These are phyloP conservation scores for Dactylellina leptospora DNA, from an alignment of 2,329 filamentous ascomycete species.

Conservation along the genomic window DNA sequence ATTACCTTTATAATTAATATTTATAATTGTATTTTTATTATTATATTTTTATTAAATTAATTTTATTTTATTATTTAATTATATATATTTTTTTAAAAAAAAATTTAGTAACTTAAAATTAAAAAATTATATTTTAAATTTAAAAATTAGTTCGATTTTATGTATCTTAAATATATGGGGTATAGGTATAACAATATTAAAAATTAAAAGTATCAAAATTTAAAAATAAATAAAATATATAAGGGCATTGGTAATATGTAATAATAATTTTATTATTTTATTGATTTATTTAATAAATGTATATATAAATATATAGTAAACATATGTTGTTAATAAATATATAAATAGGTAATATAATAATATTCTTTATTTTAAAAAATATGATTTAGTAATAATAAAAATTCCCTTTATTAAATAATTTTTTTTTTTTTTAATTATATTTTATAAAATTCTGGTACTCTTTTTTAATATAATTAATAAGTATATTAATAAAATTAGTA, in stretches of 20 bases:
- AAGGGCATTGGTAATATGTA: background rate
- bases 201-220: background rate
- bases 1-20: background rate
- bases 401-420: background rate
- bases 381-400: background rate
- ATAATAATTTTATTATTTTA: background rate
- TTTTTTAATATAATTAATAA: too few species aligned
- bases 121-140: background rate
- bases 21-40: background rate
- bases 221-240: background rate
- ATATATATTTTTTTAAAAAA: background rate
- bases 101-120: background rate
- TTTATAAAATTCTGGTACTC: too few species aligned
- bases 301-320: background rate
- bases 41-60: background rate
- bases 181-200: background rate
- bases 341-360: too few species aligned
- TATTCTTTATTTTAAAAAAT: background rate
- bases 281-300: background rate
- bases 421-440: background rate
- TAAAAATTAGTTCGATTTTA: background rate
- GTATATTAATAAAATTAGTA: too few species aligned
- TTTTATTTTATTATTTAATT: background rate
- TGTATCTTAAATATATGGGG: too few species aligned
- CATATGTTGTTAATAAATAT: background rate